Base-by-base conservation (phyloP, 176 grass and related monocot genomes). In the Typha latifolia region DNA sequence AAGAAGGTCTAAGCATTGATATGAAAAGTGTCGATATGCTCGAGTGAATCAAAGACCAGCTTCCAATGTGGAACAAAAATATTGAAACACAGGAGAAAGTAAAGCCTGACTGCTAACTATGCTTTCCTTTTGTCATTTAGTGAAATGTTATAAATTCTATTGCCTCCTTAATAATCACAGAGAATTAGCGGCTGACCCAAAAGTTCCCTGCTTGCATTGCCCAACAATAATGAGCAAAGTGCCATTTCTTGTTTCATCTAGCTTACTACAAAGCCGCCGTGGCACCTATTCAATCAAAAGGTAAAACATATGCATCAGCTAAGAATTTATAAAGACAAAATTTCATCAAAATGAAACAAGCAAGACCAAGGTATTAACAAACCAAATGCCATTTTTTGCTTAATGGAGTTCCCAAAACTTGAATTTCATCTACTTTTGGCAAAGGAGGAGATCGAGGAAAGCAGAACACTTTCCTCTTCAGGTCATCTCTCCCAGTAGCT, bases 321-420 rank as follows among this genome's bases (percentile, higher is more conserved):
- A 47, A 63, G 49, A 15, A 63, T 63, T 22, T 64, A 74, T 31
- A 79, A 2, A 66, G 62, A 78, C 32, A 43, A 43, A 43, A 9
- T 10, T 43, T 43, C 37, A 10, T 43, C 37, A 43, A 43, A 1
- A 1, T 0, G 37, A 67, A 29, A 80, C 26, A 81, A 62, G 49
- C 24, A 73, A 77, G 24, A 19, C 34, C 19, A 61, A 82, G 49
- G 50, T 10, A 62, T 64, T 73, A 50, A 90, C 86, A 73, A 65
- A 99, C 94, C 89, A 99, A 83, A 80, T 93, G 94, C 94, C 94
- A 99, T 19, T 49, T 77, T 68, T 93, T 84, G 76, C 83, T 93
- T 78, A 99, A 87, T 37, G 94, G 81, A 68, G 79, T 77, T 0
- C 77, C 63, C 68, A 84, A 84, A 75, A 99, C 77, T 67, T 80